These are phyloP conservation scores for Fusarium fracticaudum DNA, from an alignment of 2,329 filamentous ascomycete genomes.

Conservation along the genomic window DNA sequence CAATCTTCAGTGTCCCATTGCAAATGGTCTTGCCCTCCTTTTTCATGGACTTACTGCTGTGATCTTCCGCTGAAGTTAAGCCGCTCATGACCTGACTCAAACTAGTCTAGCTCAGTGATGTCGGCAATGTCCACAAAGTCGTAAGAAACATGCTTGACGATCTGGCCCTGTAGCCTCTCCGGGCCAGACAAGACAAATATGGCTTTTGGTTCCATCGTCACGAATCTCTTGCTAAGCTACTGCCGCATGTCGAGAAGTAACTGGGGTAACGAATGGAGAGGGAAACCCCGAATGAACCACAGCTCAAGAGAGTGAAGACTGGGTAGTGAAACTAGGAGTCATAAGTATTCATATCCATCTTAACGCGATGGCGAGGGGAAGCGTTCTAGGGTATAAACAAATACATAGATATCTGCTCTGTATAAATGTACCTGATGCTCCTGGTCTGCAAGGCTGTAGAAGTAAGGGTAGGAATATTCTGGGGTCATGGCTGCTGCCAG, in stretches of 20 bases:
- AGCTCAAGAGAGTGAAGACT: slow-evolving; percentile 46
- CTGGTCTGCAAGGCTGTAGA: slow-evolving; percentile 46
- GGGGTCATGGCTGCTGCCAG: not conserved
- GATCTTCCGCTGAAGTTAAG: not conserved
- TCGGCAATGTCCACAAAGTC: not conserved
- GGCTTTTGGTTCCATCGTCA: not conserved
- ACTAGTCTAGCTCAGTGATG: not conserved
- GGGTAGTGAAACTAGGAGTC: slow-evolving; percentile 38
- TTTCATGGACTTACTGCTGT: not conserved
- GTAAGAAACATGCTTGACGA: not conserved
- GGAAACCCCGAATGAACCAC: slow-evolving; percentile 28
- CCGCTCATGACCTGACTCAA: not conserved
- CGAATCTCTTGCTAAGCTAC: not conserved
- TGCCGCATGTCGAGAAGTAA: not conserved
- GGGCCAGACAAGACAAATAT: fast-evolving
- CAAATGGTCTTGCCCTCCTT: not conserved
- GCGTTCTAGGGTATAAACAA: slow-evolving; percentile 46
- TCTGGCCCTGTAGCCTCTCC: not conserved
- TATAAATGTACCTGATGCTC: slow-evolving; percentile 45
- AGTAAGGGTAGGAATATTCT: slow-evolving; percentile 39
- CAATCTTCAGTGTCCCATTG: not conserved
- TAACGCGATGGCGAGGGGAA: slow-evolving; percentile 46
- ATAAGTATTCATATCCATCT: slow-evolving; percentile 39
- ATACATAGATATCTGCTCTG: slow-evolving; percentile 42
- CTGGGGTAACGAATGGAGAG: slow-evolving; percentile 3